Evolutionary conservation across 2,329 filamentous ascomycete genomes (phyloP), one percentile per base, ranked within the genome.

Genomic region (Paraphoma chrysanthemicola): DNA sequence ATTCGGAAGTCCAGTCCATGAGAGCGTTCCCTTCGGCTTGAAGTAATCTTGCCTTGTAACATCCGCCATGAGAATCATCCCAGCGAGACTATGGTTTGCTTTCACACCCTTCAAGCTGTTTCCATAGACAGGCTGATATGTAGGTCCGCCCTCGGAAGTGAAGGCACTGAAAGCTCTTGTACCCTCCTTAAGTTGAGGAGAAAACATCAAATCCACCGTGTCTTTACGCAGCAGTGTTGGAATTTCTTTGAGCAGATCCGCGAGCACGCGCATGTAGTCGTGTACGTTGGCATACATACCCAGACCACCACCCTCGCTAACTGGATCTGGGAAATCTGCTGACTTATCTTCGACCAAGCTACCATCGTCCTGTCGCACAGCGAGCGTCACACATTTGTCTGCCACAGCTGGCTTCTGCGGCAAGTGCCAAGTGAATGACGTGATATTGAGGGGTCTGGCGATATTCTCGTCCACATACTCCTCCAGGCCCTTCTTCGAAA

Each of bases 391-490:
- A 23, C 66, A 49, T 43, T 63, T 67, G 17, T 62, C 44, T 11
- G 46, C 46, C 0, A 69, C 57, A 5, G 59, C 28, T 7, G 63
- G 63, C n/a, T 68, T 63, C 11, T 39, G 38, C 4, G 47, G 45
- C 3, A 68, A 51, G 44, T 68, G 58, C 58, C 60, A 72, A 5
- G 65, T 70, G 3, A 67, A 69, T 3, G 60, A 60, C 1, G 38
- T 57, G 52, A 82, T 69, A 2, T 71, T 74, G 10, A 82, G 72
- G 0, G 79, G 79, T 55, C 77, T 65, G 56, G 78, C 72, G 52
- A 83, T 80, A 57, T 80, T 65, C 36, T 77, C 63, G 43, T 23
- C 23, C 23, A 81, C 72, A 63, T 78, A 80, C 23, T 78, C 76
- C 54, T 79, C 78, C 12, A 83, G 71, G 2, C 57, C 58, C 8